Evolutionary conservation across 1,284 basidiomycete genomes (phyloP).

Genomic region (Peniophora sp.): DNA sequence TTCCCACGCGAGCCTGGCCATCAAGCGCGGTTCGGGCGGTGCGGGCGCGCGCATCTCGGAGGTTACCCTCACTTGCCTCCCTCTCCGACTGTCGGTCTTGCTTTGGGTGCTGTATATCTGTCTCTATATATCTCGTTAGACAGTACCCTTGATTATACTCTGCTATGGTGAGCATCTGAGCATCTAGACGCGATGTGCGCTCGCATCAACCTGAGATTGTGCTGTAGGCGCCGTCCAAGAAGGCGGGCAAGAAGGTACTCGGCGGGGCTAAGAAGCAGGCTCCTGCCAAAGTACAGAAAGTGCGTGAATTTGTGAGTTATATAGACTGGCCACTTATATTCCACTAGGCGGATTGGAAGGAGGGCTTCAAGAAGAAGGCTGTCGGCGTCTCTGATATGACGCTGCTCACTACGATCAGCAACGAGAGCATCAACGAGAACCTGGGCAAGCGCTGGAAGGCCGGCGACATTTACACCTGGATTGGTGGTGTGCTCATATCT

Average conservation of each 20-base stretch:
- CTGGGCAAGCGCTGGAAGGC: slow-evolving; percentile 94
- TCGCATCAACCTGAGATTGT: too few relatives aligned
- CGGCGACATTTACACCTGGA: slow-evolving; percentile 98
- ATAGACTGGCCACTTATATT: not conserved
- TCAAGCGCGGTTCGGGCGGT: too few relatives aligned
- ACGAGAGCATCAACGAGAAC: slow-evolving; percentile 98
- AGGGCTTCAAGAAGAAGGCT: slow-evolving; percentile 96
- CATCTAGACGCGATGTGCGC: too few relatives aligned
- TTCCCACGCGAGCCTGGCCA: too few relatives aligned
- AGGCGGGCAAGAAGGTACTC: slow-evolving; percentile 81
- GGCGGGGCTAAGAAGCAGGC: slow-evolving; percentile 57
- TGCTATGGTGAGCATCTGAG: too few relatives aligned
- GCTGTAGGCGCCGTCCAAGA: slow-evolving; percentile 78
- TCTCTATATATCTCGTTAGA: too few relatives aligned
- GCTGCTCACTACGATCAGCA: slow-evolving; percentile 91
- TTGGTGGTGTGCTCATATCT: slow-evolving; percentile 95
- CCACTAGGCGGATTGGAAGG: slow-evolving; percentile 90
- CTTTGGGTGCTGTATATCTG: too few relatives aligned
- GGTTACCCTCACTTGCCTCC: too few relatives aligned
- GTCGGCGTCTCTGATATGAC: slow-evolving; percentile 99
- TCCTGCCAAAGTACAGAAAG: slow-evolving; percentile 68
- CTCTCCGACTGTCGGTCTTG: too few relatives aligned
- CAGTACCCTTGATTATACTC: too few relatives aligned
- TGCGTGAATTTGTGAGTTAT: slow-evolving; percentile 18
- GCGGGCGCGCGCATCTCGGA: too few relatives aligned